These are phyloP conservation scores for Dichotomopilus funicola DNA, from an alignment of 2,329 filamentous ascomycete species.

Conservation along the genomic window DNA sequence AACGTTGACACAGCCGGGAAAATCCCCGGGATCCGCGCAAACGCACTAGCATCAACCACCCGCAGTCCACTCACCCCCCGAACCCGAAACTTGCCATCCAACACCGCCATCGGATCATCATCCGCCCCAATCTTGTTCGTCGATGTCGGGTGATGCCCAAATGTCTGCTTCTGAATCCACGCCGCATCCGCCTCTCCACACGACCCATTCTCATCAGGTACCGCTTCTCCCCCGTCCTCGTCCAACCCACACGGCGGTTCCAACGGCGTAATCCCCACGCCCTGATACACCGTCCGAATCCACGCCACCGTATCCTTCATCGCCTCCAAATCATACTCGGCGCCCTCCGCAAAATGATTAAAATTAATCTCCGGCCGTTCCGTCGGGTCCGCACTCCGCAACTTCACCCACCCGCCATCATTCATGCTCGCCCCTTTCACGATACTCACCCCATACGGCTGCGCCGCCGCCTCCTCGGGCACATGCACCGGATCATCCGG, in stretches of 20 bases:
- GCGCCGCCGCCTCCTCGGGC: constrained; percentile 19
- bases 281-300: constrained; percentile 17
- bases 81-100: constrained; percentile 53
- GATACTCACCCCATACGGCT: constrained; percentile 35
- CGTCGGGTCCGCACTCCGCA: constrained; percentile 52
- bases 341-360: constrained; percentile 34
- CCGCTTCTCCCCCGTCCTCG: too few relatives aligned
- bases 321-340: constrained; percentile 19
- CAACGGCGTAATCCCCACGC: constrained; percentile 17
- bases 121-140: constrained; percentile 51
- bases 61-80: constrained; percentile 48
- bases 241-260: constrained; percentile 20
- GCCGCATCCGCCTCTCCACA: constrained; percentile 30
- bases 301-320: constrained; percentile 19
- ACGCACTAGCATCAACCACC: constrained; percentile 49
- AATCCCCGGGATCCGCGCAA: constrained; percentile 43
- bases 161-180: constrained; percentile 38
- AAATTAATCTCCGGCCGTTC: constrained; percentile 58
- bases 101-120: constrained; percentile 47
- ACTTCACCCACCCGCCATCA: constrained; percentile 51
- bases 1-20: constrained; percentile 47
- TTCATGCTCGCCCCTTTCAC: constrained; percentile 38
- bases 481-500: constrained; percentile 30
- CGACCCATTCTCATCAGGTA: constrained; percentile 17
- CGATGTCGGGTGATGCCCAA: constrained; percentile 52